A percentile compares a stretch with the other conserved stretches of the same genome.
phyloP scores from a whole-genome alignment of 1,284 basidiomycete species.

The Testicularia cyperi region DNA sequence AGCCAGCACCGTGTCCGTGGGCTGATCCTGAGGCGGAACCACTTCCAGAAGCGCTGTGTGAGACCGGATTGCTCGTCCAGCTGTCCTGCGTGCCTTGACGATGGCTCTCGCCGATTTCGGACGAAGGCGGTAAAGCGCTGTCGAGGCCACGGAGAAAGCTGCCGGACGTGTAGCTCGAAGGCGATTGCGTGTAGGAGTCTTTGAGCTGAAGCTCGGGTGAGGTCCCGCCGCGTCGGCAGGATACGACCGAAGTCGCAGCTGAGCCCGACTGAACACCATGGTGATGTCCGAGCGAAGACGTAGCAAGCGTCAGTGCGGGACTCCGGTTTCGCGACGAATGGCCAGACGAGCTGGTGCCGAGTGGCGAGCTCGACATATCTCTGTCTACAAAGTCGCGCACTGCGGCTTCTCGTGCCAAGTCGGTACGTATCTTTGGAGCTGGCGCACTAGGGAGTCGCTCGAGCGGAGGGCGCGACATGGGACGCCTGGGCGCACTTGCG shows the following conservation, averaged over 20 bases:
- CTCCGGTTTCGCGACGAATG: constrained; percentile 24
- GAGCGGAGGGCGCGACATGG: no score
- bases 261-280: constrained; percentile 1
- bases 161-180: no score
- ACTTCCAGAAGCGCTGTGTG: background rate
- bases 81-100: constrained; percentile 28
- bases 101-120: no score
- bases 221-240: constrained; percentile 5
- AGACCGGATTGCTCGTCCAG: constrained; percentile 23
- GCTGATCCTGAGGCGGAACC: background rate
- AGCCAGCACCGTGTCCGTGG: constrained; percentile 1
- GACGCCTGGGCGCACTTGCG: no score
- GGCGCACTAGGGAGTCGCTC: constrained; percentile 2
- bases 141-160: no score
- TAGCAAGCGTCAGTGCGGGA: constrained; percentile 17
- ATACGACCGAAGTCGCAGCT: constrained; percentile 8
- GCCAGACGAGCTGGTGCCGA: constrained; percentile 32
- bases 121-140: no score
- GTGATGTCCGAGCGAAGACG: constrained; percentile 14
- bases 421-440: no score
- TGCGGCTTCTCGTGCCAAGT: no score
- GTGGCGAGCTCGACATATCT: constrained; percentile 18
- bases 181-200: no score
- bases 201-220: constrained; percentile 22
- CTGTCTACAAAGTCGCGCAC: constrained; percentile 8